phyloP scores from a whole-genome alignment of 2,329 filamentous ascomycete genomes.

The Aspergillus novofumigatus region DNA sequence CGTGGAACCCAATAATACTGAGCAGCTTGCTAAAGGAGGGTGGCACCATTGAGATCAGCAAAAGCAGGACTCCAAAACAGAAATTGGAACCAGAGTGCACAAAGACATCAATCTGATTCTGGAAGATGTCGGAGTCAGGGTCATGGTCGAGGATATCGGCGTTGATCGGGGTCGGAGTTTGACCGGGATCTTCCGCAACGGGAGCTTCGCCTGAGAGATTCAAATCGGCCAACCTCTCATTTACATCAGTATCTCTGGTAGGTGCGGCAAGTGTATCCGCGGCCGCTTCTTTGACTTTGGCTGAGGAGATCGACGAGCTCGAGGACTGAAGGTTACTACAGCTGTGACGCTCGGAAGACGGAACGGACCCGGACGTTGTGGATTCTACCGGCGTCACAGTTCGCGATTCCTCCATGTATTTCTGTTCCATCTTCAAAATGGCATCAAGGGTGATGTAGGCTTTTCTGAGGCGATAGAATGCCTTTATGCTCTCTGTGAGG shows the following conservation, averaged over 20 bases:
- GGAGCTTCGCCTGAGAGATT: slow-evolving; percentile 15
- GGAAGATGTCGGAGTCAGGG: slow-evolving; percentile 61
- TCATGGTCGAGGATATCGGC: slow-evolving; percentile 42
- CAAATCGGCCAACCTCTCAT: slow-evolving; percentile 20
- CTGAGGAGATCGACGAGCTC: slow-evolving; percentile 11
- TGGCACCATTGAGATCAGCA: slow-evolving; percentile 89
- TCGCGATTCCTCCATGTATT: slow-evolving; percentile 42
- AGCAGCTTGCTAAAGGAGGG: slow-evolving; percentile 84
- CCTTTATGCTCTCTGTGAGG: slow-evolving; percentile 82
- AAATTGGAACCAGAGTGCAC: slow-evolving; percentile 85
- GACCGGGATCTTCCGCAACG: slow-evolving; percentile 16
- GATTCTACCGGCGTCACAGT: background rate
- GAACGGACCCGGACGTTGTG: slow-evolving; percentile 2
- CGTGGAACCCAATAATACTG: slow-evolving; percentile 84
- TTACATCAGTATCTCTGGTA: slow-evolving; percentile 15
- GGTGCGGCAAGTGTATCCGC: slow-evolving; percentile 4
- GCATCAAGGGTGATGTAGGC: slow-evolving; percentile 78
- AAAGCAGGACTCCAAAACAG: slow-evolving; percentile 79
- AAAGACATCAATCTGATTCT: slow-evolving; percentile 76
- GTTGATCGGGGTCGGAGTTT: slow-evolving; percentile 19
- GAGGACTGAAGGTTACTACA: background rate
- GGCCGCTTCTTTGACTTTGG: slow-evolving; percentile 13
- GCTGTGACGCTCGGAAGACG: slow-evolving; percentile 7
- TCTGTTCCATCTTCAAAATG: slow-evolving; percentile 71
- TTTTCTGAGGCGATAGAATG: slow-evolving; percentile 88